phyloP scores from a whole-genome alignment of 106 monocot species.

The Dendrobium nobile region DNA sequence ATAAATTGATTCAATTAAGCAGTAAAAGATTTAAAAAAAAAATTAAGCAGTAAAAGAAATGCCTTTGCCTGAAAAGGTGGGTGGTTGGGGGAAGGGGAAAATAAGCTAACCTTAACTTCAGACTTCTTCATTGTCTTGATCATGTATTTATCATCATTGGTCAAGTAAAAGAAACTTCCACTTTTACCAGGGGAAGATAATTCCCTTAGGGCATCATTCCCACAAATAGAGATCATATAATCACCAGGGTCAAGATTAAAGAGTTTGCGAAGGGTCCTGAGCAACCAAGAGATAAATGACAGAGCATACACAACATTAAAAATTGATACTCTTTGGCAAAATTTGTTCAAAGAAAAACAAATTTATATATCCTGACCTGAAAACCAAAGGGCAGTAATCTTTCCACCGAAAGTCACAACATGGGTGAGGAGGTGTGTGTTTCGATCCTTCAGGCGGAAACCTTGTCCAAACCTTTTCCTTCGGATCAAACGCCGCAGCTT shows the following conservation, averaged over 20 bases:
- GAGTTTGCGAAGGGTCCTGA: constrained; percentile 71
- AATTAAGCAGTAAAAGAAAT: neutral
- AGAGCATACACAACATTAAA: neutral
- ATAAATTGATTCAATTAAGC: neutral
- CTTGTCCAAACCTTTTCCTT: constrained; percentile 88
- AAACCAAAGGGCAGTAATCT: constrained; percentile 86
- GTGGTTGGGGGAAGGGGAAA: neutral
- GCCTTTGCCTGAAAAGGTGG: no score
- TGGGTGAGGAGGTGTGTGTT: constrained; percentile 78
- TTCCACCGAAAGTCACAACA: constrained; percentile 92
- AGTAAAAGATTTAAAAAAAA: no score
- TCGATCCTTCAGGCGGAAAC: constrained; percentile 84
- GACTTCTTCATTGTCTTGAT: constrained; percentile 97
- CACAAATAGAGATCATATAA: constrained; percentile 94
- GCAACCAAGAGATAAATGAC: constrained; percentile 3
- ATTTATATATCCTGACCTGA: constrained; percentile 40
- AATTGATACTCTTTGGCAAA: neutral
- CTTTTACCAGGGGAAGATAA: constrained; percentile 97
- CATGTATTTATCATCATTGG: constrained; percentile 90
- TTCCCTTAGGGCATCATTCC: constrained; percentile 87
- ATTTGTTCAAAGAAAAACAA: neutral
- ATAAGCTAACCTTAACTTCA: constrained; percentile 75
- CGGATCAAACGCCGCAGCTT: constrained; percentile 73
- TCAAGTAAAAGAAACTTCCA: constrained; percentile 96
- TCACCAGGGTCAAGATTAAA: constrained; percentile 93